Base-by-base conservation (phyloP, 176 grass and related monocot species). In the bread wheat (Triticum aestivum) region DNA sequence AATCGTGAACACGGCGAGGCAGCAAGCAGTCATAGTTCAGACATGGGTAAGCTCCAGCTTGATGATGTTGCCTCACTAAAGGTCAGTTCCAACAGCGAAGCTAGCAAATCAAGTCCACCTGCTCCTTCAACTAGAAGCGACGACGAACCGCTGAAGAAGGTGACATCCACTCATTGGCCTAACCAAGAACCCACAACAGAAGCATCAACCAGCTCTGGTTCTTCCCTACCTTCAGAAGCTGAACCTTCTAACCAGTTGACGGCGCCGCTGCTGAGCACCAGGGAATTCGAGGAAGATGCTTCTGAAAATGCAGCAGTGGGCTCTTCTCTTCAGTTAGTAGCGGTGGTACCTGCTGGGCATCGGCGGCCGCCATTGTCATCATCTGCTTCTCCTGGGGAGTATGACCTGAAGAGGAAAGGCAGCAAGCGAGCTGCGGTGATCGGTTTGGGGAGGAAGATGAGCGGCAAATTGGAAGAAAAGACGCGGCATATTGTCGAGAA, bases 381-480 rank as follows among this genome's bases (percentile, higher is more conserved):
- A 3, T 54, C 63, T 33, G 32, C 70, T 12, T 29, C 77, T 63
- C 42, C 30, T 34, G 83, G 52, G 18, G 90, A 87, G 27, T 88
- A 94, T 67, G 71, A 47, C 71, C 44, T 3, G 9, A 91, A 86
- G 77, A 87, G 78, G 86, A 91, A 87, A 73, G 88, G 69, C 13
- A 38, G 86, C 17, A 79, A 61, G 58, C 82, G 92, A 56, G 88
- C 89, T 56, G 81, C 29, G n/a, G 81, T 97, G 89, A 85, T 92
- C 61, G 88, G 88, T 77, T 87, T 97, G 30, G 77, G 88, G 47
- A 97, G 89, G 87, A 89, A 76, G 80, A 52, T 97, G 89, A 86
- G 89, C 5, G 88, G 78, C 84, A 97, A 94, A 75, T 69, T 97
- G 79, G 94, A 91, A 85, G 94, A 94, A 59, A 97, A 94, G 78